Evolutionary conservation across 352 stramenopile species (phyloP), one percentile per base, ranked within the genome.

Genomic region (Pythium rhizo-oryzae): DNA sequence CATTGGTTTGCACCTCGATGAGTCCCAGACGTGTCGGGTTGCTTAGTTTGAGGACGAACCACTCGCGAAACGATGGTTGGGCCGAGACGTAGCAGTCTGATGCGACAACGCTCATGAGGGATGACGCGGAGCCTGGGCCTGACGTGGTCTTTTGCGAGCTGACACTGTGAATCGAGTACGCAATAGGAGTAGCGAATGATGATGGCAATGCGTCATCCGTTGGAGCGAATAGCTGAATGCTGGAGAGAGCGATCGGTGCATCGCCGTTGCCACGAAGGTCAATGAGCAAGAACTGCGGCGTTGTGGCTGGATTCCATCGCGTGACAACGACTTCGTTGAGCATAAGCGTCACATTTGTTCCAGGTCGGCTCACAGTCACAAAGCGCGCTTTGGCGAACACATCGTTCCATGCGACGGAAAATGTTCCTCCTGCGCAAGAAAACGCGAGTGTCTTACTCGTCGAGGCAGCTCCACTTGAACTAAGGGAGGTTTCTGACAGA

Each of bases 311-410:
- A 35, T 92, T 92, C 84, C 84, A 92, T 13, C 80, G 72, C 8
- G 69, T 59, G 33, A 92, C 79, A 44, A 89, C 72, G 1, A 92
- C 80, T 71, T 92, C 84, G 21, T 90, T 89, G 30, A 92, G 72
- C 84, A 92, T 92, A 19, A 92, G 65, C 7, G 49, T n/a, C 0
- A 81, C 65, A 0, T 69, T 67, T 0, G 28, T 18, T 1, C 78
- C 79, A 21, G 54, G 63, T 18, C 79, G 86, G 9, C 69, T 62
- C 0, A 92, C 74, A 0, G 76, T 85, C 25, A 90, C 77, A 59
- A 82, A 92, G 6, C 78, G 70, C 37, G 70, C 82, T 53, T 63
- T 79, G 1, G 72, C 65, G 59, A 86, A 89, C 0, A 79, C 65
- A 6, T 77, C 54, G 0, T 33, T 30, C 80, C 82, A 92, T 8